phyloP scores from a whole-genome alignment of 1,139 yeast genomes.

The Maudiozyma humilis region DNA sequence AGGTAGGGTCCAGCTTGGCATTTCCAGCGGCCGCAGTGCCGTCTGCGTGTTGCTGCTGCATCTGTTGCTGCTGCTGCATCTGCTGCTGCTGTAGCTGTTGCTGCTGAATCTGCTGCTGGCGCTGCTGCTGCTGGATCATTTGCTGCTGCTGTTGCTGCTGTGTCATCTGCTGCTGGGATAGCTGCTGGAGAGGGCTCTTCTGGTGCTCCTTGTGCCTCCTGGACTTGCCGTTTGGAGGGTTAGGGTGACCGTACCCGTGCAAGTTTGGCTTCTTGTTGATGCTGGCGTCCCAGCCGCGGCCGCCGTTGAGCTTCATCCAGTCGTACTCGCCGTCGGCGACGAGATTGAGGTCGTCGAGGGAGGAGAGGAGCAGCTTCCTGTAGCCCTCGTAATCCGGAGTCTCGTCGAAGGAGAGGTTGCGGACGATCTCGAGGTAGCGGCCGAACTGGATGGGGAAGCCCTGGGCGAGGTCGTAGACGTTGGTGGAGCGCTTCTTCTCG shows the following conservation, averaged over 20 bases:
- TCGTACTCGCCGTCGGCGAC: slow-evolving; percentile 63
- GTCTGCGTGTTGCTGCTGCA: neutral
- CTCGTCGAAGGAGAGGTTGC: slow-evolving; percentile 66
- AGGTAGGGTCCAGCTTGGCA: slow-evolving; percentile 29
- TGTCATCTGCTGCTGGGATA: slow-evolving; percentile 18
- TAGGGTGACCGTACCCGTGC: slow-evolving; percentile 74
- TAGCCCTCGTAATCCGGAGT: slow-evolving; percentile 71
- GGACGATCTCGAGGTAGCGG: slow-evolving; percentile 62
- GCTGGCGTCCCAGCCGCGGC: slow-evolving; percentile 76
- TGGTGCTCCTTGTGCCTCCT: slow-evolving; percentile 34
- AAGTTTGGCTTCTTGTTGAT: slow-evolving; percentile 72
- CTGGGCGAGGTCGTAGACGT: slow-evolving; percentile 57
- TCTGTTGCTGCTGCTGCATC: slow-evolving; percentile 2
- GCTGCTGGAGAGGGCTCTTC: slow-evolving; percentile 10
- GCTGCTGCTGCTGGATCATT: slow-evolving; percentile 13
- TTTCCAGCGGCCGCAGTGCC: neutral
- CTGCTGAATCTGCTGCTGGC: slow-evolving; percentile 11
- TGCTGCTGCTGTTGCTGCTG: slow-evolving; percentile 18
- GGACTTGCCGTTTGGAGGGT: slow-evolving; percentile 41
- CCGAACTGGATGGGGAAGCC: slow-evolving; percentile 74
- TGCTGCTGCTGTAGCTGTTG: slow-evolving; percentile 14
- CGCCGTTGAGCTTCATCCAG: slow-evolving; percentile 78
- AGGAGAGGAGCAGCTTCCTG: slow-evolving; percentile 54
- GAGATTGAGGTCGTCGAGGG: slow-evolving; percentile 50
- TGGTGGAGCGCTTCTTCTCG: slow-evolving; percentile 64